Evolutionary conservation across 192 early-diverging fungal genomes (phyloP).

Genomic region (Backusella mclennaniae): DNA sequence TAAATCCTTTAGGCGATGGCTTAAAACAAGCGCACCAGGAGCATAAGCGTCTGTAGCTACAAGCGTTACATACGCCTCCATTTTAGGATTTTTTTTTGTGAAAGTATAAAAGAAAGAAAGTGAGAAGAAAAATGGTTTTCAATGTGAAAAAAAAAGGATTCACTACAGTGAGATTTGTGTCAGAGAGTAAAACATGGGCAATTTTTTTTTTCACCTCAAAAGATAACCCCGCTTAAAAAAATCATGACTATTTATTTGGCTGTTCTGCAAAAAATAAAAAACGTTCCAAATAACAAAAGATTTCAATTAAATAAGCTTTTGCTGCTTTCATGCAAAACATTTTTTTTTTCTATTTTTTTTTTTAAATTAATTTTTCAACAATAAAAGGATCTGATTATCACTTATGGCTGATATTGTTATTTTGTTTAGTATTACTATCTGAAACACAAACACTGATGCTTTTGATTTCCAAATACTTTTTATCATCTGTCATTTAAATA

Average conservation of each 20-base stretch:
- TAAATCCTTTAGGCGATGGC: slow-evolving; percentile 66
- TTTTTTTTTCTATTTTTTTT: neutral
- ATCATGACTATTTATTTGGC: neutral
- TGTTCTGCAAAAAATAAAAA: neutral
- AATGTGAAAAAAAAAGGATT: neutral
- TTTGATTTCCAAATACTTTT: neutral
- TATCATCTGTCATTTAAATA: neutral
- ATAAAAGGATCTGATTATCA: neutral
- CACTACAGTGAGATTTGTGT: neutral
- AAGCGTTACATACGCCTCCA: slow-evolving; percentile 81
- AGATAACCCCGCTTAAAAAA: neutral
- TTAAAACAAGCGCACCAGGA: slow-evolving; percentile 79
- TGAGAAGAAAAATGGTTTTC: neutral
- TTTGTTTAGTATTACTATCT: neutral
- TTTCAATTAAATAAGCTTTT: neutral
- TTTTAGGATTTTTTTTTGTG: neutral
- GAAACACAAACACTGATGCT: neutral
- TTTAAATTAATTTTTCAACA: neutral
- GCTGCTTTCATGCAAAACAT: neutral
- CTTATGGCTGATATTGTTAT: neutral
- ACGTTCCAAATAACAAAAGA: neutral
- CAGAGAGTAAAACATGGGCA: neutral
- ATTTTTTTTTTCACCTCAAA: neutral
- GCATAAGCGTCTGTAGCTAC: slow-evolving; percentile 86
- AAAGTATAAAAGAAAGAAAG: neutral